Conservation (phyloP, 768 basidiomycete genomes). For the Pholiota molesta region DNA sequence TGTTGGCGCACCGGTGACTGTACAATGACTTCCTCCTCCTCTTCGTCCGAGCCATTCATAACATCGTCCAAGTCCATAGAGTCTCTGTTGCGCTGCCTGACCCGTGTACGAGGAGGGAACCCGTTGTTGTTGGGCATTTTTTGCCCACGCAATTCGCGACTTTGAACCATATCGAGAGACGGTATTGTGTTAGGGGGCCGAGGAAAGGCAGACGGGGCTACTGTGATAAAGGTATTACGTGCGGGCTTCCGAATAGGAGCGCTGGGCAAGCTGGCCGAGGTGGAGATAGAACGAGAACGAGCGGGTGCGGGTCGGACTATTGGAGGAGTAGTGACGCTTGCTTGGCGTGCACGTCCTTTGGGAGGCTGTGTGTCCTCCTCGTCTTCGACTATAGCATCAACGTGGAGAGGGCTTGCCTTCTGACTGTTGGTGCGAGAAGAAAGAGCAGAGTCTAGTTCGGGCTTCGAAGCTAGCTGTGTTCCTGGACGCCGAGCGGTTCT, state of each 20-base stretch:
- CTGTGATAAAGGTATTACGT: constrained; percentile 34
- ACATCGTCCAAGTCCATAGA: constrained; percentile 77
- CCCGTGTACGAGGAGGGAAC: constrained; percentile 53
- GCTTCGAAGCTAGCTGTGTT: constrained; percentile 34
- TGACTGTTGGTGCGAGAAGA: constrained; percentile 36
- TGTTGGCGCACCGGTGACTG: constrained; percentile 21
- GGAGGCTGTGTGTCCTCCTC: constrained; percentile 52
- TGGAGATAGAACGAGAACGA: constrained; percentile 45
- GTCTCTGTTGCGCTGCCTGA: constrained; percentile 59
- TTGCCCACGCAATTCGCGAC: constrained; percentile 24
- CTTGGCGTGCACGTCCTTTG: constrained; percentile 48
- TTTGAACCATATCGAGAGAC: constrained; percentile 32
- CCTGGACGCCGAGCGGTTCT: constrained; percentile 42
- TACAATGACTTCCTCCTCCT: constrained; percentile 34
- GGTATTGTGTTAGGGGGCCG: constrained; percentile 18
- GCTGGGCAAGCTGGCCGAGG: constrained; percentile 34
- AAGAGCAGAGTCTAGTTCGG: constrained; percentile 35
- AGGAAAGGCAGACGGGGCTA: constrained; percentile 30
- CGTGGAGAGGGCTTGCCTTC: constrained; percentile 52
- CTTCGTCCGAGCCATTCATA: constrained; percentile 71
- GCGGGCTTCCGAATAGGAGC: constrained; percentile 28
- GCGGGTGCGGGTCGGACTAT: constrained; percentile 32
- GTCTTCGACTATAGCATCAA: constrained; percentile 69
- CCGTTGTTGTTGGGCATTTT: constrained; percentile 28
- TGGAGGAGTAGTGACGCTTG: constrained; percentile 46